Percentiles rank a stretch among this genome's conserved stretches.
Conservation (phyloP, 108 stramenopile species). For the Nitzschia palea region DNA sequence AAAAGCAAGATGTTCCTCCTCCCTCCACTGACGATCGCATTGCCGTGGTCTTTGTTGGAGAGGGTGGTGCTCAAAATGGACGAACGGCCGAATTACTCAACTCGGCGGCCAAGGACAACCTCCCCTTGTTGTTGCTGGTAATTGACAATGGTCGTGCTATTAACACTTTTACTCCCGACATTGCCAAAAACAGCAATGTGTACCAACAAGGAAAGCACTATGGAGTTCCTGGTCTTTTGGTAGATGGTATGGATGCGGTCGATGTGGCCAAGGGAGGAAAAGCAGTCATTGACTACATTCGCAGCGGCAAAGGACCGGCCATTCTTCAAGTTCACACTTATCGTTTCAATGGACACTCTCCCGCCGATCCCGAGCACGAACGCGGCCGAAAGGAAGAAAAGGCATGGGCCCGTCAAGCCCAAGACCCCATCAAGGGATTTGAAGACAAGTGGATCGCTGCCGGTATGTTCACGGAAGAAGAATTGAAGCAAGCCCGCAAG, state of each 20-base stretch:
- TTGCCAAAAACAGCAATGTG: constrained; percentile 91
- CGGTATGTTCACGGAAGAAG: constrained; percentile 87
- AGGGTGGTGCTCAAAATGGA: constrained; percentile 96
- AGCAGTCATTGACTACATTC: constrained; percentile 95
- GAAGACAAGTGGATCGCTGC: constrained; percentile 79
- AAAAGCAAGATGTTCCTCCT: constrained; percentile 83
- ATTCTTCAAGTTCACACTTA: constrained; percentile 98
- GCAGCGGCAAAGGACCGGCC: constrained; percentile 91
- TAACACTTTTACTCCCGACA: constrained; percentile 97
- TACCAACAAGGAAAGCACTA: constrained; percentile 95
- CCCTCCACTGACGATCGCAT: constrained; percentile 90
- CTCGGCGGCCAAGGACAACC: constrained; percentile 95
- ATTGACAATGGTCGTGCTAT: constrained; percentile 99
- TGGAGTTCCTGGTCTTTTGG: constrained; percentile 92
- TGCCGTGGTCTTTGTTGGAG: constrained; percentile 93
- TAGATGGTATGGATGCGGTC: constrained; percentile 89
- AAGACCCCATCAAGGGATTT: constrained; percentile 95
- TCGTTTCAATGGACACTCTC: constrained; percentile 97
- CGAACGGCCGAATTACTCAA: constrained; percentile 96
- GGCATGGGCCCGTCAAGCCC: constrained; percentile 93
- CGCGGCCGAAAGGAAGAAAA: constrained; percentile 98
- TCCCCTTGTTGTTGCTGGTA: constrained; percentile 90
- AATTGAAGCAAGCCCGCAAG: constrained; percentile 85
- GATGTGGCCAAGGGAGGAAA: constrained; percentile 95
- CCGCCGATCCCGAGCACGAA: constrained; percentile 98